Percentiles rank a stretch among this genome's conserved stretches.
These are phyloP conservation scores for Podila epigama DNA, from an alignment of 192 early-diverging fungal species.

Conservation along the genomic window DNA sequence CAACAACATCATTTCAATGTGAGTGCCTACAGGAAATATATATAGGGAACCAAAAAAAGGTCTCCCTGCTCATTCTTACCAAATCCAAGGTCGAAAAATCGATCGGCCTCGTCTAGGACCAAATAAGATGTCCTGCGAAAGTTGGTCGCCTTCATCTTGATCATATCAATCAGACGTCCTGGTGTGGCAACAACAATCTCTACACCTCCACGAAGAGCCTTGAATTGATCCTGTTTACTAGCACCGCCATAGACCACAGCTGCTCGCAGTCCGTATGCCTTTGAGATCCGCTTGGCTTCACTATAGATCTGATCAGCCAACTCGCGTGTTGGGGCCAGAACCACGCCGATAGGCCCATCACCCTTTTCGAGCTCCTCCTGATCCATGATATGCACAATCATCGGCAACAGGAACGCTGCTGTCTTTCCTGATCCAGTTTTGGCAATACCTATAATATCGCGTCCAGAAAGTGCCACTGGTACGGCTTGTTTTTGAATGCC, in stretches of 20 bases:
- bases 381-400: slow-evolving; percentile 89
- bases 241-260: slow-evolving; percentile 83
- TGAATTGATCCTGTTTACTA: slow-evolving; percentile 85
- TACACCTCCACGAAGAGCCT: slow-evolving; percentile 73
- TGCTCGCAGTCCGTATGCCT: slow-evolving; percentile 71
- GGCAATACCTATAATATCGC: slow-evolving; percentile 87
- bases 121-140: slow-evolving; percentile 82
- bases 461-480: slow-evolving; percentile 76
- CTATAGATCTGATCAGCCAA: slow-evolving; percentile 79
- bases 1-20: too few species aligned
- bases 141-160: slow-evolving; percentile 89
- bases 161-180: slow-evolving; percentile 86
- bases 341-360: slow-evolving; percentile 83
- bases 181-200: slow-evolving; percentile 88
- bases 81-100: slow-evolving; percentile 96
- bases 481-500: slow-evolving; percentile 83
- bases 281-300: slow-evolving; percentile 85
- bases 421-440: slow-evolving; percentile 91
- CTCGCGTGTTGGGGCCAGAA: slow-evolving; percentile 82
- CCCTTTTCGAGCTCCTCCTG: slow-evolving; percentile 75
- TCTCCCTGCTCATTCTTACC: slow-evolving; percentile 69
- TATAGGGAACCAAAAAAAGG: too few species aligned
- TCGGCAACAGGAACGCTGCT: slow-evolving; percentile 82
- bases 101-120: slow-evolving; percentile 96
- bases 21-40: too few species aligned